These are phyloP conservation scores for Didymella sp. DNA, from an alignment of 2,329 filamentous ascomycete genomes.

Conservation along the genomic window DNA sequence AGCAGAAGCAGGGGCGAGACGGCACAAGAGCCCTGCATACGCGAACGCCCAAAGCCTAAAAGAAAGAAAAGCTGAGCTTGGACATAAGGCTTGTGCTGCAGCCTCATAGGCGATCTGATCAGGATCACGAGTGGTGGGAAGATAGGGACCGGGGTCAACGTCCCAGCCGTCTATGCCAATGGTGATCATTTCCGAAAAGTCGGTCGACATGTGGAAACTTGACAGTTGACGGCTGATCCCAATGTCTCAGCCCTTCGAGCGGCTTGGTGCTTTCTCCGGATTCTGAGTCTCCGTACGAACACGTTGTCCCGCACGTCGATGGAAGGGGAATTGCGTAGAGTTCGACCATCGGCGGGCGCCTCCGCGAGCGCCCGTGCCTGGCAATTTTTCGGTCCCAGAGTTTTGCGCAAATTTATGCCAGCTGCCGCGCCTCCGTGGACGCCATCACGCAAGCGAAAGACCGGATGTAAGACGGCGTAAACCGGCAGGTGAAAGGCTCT, in stretches of 20 bases:
- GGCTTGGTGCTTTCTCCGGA: background rate
- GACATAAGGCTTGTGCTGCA: background rate
- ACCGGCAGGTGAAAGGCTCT: slow-evolving; percentile 10
- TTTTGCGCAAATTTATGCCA: background rate
- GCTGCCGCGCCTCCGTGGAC: background rate
- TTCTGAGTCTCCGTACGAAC: background rate
- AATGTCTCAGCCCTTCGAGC: slow-evolving; percentile 2
- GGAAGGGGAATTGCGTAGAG: background rate
- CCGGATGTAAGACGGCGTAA: slow-evolving; percentile 3
- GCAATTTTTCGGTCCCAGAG: slow-evolving; percentile 11
- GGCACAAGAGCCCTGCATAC: slow-evolving; percentile 9
- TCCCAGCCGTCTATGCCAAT: slow-evolving; percentile 4
- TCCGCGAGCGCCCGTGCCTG: slow-evolving; percentile 7
- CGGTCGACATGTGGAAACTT: background rate
- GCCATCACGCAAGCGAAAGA: background rate
- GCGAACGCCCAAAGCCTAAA: slow-evolving; percentile 13
- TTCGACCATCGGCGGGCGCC: slow-evolving; percentile 12
- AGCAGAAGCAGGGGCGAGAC: slow-evolving; percentile 14
- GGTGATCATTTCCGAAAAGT: slow-evolving; percentile 12
- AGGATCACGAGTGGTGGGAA: background rate
- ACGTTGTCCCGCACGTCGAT: background rate
- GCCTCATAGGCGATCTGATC: slow-evolving; percentile 1
- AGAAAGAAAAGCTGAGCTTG: slow-evolving; percentile 4
- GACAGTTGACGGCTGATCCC: slow-evolving; percentile 3
- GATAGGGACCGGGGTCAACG: slow-evolving; percentile 2